phyloP scores from a whole-genome alignment of 164 flowering plant genomes.

The Vitis rupestris region DNA sequence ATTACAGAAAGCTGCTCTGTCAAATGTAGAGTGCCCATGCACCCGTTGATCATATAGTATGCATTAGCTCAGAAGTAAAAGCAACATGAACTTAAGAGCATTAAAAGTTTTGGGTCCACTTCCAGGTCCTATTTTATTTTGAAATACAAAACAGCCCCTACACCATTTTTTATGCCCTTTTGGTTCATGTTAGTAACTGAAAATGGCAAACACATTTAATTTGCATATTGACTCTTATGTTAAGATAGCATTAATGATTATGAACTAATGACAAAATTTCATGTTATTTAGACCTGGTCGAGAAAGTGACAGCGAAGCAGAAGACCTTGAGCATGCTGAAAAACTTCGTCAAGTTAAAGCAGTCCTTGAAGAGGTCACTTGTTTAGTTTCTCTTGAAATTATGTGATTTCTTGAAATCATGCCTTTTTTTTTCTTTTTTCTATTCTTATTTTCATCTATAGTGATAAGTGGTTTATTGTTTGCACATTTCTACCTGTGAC shows the following conservation, averaged over 20 bases:
- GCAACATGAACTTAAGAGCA: too few relatives aligned
- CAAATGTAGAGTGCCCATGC: too few relatives aligned
- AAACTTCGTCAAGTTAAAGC: conserved; percentile 99
- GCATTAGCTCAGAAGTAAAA: too few relatives aligned
- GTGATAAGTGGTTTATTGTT: not conserved
- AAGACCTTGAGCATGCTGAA: conserved; percentile 97
- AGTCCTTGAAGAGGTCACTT: conserved; percentile 92
- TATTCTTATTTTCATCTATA: not conserved
- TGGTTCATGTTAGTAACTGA: too few relatives aligned
- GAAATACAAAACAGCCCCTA: too few relatives aligned
- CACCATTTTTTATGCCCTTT: too few relatives aligned
- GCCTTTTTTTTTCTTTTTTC: not conserved
- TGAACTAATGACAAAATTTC: conserved; percentile 3
- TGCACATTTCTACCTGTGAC: too few relatives aligned
- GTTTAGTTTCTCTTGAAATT: not conserved
- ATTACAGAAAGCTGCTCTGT: too few relatives aligned
- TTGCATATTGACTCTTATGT: not conserved
- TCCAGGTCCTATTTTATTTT: too few relatives aligned
- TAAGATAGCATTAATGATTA: not conserved
- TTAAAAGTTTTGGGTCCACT: too few relatives aligned
- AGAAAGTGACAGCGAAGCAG: conserved; percentile 99
- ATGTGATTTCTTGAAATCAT: not conserved
- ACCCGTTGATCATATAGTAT: too few relatives aligned
- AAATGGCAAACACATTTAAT: too few relatives aligned
- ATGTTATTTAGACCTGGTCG: conserved; percentile 67